Percentiles rank a stretch among this genome's conserved stretches.
phyloP scores from a whole-genome alignment of 495 filamentous ascomycete species.

The Xylona heveae region DNA sequence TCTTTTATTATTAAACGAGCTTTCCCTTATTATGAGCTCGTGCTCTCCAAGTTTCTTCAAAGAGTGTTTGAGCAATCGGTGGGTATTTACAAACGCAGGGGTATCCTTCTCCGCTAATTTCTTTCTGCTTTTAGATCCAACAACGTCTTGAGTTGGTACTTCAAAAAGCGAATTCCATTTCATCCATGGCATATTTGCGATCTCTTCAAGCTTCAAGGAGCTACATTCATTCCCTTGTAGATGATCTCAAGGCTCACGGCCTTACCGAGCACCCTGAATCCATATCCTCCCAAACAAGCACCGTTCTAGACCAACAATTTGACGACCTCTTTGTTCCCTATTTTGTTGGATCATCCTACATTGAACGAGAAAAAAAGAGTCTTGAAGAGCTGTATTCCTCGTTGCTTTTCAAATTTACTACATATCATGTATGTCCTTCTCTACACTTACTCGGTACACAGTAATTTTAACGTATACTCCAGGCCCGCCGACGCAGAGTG shows the following conservation, averaged over 20 bases:
- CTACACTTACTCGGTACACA: background rate
- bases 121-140: constrained; percentile 33
- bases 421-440: constrained; percentile 39
- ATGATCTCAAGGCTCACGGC: constrained; percentile 86
- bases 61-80: constrained; percentile 86
- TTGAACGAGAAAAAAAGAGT: constrained; percentile 77
- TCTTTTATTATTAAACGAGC: constrained; percentile 87
- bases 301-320: constrained; percentile 82
- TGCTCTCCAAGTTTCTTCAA: constrained; percentile 78
- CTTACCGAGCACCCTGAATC: constrained; percentile 88
- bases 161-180: constrained; percentile 77
- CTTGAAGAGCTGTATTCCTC: constrained; percentile 87
- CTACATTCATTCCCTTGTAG: constrained; percentile 67
- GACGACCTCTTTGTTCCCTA: constrained; percentile 95
- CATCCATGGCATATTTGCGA: constrained; percentile 77
- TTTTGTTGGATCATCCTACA: constrained; percentile 81
- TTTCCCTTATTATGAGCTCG: constrained; percentile 90
- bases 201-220: constrained; percentile 74
- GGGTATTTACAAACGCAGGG: too few species aligned
- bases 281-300: constrained; percentile 64
- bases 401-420: constrained; percentile 81
- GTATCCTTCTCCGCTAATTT: too few species aligned
- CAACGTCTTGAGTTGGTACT: constrained; percentile 91
- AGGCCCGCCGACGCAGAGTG: constrained; percentile 54
- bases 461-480: background rate